These are phyloP conservation scores for Elymus sibiricus DNA, from an alignment of 176 grass and related monocot species.

Conservation along the genomic window DNA sequence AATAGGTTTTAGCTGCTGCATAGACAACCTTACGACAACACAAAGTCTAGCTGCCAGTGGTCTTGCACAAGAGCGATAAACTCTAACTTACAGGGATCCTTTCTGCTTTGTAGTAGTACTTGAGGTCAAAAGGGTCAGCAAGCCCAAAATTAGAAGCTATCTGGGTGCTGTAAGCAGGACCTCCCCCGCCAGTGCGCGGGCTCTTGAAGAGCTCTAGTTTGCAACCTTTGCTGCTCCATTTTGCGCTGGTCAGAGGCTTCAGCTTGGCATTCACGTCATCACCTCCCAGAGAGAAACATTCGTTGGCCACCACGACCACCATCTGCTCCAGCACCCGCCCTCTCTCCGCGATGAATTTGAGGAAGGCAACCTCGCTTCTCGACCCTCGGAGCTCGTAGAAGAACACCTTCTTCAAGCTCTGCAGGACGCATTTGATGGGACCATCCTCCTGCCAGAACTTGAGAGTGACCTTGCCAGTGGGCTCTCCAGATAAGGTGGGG, in stretches of 20 bases:
- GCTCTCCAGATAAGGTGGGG: not conserved
- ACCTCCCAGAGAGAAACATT: not conserved
- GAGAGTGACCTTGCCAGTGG: not conserved
- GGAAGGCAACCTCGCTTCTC: not conserved
- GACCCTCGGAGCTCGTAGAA: not conserved
- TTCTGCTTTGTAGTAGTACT: not conserved
- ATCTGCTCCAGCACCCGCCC: not conserved
- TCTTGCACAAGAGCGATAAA: not conserved
- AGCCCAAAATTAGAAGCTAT: not conserved
- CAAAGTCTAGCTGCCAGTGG: not conserved
- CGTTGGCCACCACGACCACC: not conserved
- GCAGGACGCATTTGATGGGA: not conserved
- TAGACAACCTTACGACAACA: too few relatives aligned
- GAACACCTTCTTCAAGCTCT: not conserved
- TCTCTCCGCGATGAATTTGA: not conserved
- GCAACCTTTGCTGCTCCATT: not conserved
- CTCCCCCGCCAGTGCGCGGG: not conserved
- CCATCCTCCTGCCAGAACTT: not conserved
- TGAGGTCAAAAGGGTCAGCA: not conserved
- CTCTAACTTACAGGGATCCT: not conserved
- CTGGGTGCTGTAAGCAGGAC: too few relatives aligned
- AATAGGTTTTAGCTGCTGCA: too few relatives aligned
- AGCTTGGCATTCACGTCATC: not conserved
- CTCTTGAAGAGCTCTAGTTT: not conserved
- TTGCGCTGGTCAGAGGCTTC: not conserved